Evolutionary conservation across 768 basidiomycete species (phyloP).

Genomic region (Hygrophorus pudorinus): DNA sequence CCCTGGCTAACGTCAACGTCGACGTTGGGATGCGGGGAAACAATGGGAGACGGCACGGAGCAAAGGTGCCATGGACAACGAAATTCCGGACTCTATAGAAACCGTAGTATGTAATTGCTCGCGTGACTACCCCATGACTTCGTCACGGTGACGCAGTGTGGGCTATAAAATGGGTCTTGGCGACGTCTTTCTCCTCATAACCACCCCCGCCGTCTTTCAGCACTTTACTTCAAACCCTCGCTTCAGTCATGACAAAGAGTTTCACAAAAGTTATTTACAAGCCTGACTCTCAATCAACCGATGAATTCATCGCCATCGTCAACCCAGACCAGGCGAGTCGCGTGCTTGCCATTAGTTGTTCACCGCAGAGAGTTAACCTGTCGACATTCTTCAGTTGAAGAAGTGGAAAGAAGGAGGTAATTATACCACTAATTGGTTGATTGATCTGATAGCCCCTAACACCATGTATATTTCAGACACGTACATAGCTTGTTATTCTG

Average conservation of each 20-base stretch:
- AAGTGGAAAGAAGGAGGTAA: constrained; percentile 77
- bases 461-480: constrained; percentile 39
- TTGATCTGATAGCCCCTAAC: constrained; percentile 9
- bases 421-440: constrained; percentile 14
- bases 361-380: constrained; percentile 6
- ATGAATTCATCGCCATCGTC: constrained; percentile 66
- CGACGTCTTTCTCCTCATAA: not conserved
- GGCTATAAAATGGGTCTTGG: not conserved
- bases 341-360: not conserved
- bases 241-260: constrained; percentile 30
- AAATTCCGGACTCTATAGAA: not conserved
- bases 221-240: constrained; percentile 1
- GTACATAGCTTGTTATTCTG: constrained; percentile 31
- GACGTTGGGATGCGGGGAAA: not conserved
- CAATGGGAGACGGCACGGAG: constrained; percentile 2
- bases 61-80: constrained; percentile 1
- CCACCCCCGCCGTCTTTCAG: not conserved
- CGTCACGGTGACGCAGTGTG: too few relatives aligned
- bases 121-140: not conserved
- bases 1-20: constrained; percentile 14
- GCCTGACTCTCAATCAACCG: constrained; percentile 58
- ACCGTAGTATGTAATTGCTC: constrained; percentile 1
- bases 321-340: constrained; percentile 49
- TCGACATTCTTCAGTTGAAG: constrained; percentile 39
- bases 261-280: constrained; percentile 73